These are phyloP conservation scores for Candolleomyces eurysporus DNA, from an alignment of 768 basidiomycete genomes.

Conservation along the genomic window DNA sequence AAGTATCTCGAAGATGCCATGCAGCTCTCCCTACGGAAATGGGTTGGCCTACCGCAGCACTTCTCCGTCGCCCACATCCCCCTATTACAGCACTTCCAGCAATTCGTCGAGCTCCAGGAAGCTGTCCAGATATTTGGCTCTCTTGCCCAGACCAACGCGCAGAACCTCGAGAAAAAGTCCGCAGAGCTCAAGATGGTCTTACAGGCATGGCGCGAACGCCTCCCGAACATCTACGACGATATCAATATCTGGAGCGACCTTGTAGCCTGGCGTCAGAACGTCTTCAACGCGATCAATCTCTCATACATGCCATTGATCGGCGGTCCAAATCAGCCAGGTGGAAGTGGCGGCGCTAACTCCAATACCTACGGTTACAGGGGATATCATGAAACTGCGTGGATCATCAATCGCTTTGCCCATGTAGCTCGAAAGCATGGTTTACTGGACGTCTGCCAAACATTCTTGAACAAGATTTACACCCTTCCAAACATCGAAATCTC, in stretches of 20 bases:
- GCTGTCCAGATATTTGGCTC: constrained; percentile 93
- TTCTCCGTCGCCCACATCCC: constrained; percentile 93
- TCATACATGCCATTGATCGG: constrained; percentile 90
- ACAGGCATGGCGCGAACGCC: constrained; percentile 93
- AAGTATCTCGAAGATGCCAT: constrained; percentile 92
- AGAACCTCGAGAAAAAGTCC: constrained; percentile 92
- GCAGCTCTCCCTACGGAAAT: constrained; percentile 94
- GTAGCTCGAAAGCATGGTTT: constrained; percentile 97
- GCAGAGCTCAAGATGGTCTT: constrained; percentile 95
- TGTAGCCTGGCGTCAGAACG: constrained; percentile 99
- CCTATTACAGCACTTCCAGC: constrained; percentile 95
- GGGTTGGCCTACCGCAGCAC: constrained; percentile 84
- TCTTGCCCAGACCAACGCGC: constrained; percentile 78
- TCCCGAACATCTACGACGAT: constrained; percentile 95
- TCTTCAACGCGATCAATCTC: constrained; percentile 96
- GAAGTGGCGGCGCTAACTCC: constrained; percentile 51
- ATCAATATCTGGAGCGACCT: constrained; percentile 99
- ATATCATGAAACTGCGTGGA: constrained; percentile 99
- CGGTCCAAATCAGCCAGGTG: constrained; percentile 44
- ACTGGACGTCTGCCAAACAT: constrained; percentile 92
- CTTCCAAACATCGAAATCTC: constrained; percentile 99
- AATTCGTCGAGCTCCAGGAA: constrained; percentile 96
- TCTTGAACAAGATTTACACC: constrained; percentile 96
- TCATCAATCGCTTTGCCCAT: constrained; percentile 98
- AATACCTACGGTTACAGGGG: constrained; percentile 93